Base-by-base conservation (phyloP, 2,329 filamentous ascomycete genomes). In the Epichloe gansuensis region DNA sequence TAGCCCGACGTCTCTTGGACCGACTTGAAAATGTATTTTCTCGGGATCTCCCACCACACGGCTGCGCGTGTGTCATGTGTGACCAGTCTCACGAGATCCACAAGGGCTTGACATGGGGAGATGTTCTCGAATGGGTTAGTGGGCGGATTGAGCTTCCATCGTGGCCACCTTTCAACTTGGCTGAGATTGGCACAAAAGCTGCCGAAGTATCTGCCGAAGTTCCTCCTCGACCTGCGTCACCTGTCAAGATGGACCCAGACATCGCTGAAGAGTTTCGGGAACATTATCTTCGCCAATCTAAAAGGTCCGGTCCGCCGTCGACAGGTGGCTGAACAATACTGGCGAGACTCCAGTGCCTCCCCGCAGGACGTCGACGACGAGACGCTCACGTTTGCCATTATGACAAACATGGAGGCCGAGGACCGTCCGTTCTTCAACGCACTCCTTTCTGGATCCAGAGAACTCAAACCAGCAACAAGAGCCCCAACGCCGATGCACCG, bases 21-120 rank as follows among this genome's bases (percentile, higher is more conserved):
- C 82, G 93, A 39, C 75, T 98, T 4, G 91, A 96, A 65, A 88
- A 91, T 53, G 90, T 98, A 8, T 97, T 98, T 68, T 91, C 90
- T 2, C 80, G 93, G 55, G 91, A 97, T 63, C 83, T 98, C 38
- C 91, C 91, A 0, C 83, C 83, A 0, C 83, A 95, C 62, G 82
- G 85, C n/a, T 97, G 91, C 65, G 73, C 76, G 44, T 97, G 91
- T 66, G 74, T 93, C 52, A 88, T 96, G 75, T 97, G 91, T 63
- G 80, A 85, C 46, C 73, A 70, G 12, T 71, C 71, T 3, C 71
- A 79, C 39, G 77, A 83, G 39, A 78, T 85, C 15, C 80, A 82
- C 56, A 78, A 76, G 52, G 91, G 90, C 2, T 75, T 96, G 34
- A 93, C 88, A 56, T 98, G 91, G 91, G 91, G 93, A 9, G 91